phyloP scores from a whole-genome alignment of 345 rosid genomes.

The Firmiana major region DNA sequence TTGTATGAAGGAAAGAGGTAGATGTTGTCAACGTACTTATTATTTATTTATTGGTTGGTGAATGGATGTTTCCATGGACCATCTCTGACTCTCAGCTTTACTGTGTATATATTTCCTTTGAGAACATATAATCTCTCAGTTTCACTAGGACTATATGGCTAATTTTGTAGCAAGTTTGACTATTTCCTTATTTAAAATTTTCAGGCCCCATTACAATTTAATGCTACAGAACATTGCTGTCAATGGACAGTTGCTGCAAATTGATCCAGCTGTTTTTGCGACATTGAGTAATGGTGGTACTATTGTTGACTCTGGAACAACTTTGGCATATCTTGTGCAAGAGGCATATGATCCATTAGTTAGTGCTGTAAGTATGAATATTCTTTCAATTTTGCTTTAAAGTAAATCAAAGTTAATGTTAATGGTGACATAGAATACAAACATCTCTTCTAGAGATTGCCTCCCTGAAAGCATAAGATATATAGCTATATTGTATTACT shows the following conservation, averaged over 20 bases:
- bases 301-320: constrained; percentile 95
- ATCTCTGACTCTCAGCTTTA: not conserved
- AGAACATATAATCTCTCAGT: not conserved
- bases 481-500: not conserved
- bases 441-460: not conserved
- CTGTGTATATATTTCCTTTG: not conserved
- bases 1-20: not conserved
- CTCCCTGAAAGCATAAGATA: constrained; percentile 1
- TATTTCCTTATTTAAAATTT: constrained; percentile 19
- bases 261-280: constrained; percentile 60
- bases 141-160: not conserved
- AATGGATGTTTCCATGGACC: not conserved
- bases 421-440: not conserved
- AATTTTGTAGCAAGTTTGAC: constrained; percentile 19
- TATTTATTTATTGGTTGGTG: not conserved
- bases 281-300: constrained; percentile 77
- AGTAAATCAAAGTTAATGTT: not conserved
- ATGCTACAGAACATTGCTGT: constrained; percentile 73
- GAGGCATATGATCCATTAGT: constrained; percentile 81
- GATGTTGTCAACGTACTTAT: not conserved
- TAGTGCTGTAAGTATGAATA: constrained; percentile 62
- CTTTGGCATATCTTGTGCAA: constrained; percentile 88
- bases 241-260: constrained; percentile 60
- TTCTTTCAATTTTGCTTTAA: constrained; percentile 9
- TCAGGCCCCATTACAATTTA: constrained; percentile 98